phyloP scores from a whole-genome alignment of 2,329 filamentous ascomycete species.

The Nemania diffusa region DNA sequence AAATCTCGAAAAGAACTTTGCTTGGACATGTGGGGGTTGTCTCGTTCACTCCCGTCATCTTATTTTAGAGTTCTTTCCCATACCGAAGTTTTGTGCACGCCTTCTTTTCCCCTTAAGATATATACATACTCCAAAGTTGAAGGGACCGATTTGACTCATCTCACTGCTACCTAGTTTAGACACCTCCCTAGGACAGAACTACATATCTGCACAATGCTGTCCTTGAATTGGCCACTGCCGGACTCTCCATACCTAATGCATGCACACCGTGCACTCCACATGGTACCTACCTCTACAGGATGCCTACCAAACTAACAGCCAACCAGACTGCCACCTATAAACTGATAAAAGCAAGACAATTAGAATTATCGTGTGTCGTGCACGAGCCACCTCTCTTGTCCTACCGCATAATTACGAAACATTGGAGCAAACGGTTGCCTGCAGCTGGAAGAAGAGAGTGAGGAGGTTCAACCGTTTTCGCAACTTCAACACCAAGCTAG shows the following conservation, averaged over 20 bases:
- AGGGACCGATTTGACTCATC: background rate
- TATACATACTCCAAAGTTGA: too few relatives aligned
- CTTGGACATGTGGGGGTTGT: too few relatives aligned
- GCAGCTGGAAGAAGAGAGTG: background rate
- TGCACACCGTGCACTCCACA: background rate
- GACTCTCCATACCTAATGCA: background rate
- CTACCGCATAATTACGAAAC: background rate
- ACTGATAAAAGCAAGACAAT: background rate
- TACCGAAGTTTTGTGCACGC: too few relatives aligned
- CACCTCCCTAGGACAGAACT: background rate
- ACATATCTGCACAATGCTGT: background rate
- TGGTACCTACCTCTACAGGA: background rate
- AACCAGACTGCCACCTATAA: background rate
- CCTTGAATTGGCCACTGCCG: background rate
- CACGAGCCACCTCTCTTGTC: slow-evolving; percentile 8
- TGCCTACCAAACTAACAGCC: background rate
- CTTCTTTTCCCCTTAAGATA: too few relatives aligned
- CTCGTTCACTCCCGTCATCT: too few relatives aligned
- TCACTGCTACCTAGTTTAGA: background rate
- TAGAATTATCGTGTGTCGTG: background rate
- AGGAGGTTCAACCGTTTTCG: slow-evolving; percentile 4
- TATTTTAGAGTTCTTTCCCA: too few relatives aligned
- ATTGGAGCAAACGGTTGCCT: background rate
- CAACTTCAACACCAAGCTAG: slow-evolving; percentile 3
- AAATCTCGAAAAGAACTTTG: too few relatives aligned